Conservation (phyloP, 768 basidiomycete genomes). For the Tylopilus vinaceipallidus region DNA sequence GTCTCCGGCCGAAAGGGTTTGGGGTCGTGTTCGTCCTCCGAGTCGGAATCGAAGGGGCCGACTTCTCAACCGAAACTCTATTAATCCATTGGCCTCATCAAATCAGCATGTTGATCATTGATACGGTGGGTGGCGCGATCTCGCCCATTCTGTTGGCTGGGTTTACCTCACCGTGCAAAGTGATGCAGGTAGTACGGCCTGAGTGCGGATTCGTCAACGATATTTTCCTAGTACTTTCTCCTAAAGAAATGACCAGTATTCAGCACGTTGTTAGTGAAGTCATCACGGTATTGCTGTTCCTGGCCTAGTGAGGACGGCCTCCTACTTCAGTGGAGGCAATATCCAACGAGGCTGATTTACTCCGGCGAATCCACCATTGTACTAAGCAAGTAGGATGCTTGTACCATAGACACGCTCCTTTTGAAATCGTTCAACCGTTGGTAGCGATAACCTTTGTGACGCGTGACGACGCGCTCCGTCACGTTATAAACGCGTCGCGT, state of each 20-base stretch:
- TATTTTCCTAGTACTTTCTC: neutral
- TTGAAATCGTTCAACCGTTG: too few relatives aligned
- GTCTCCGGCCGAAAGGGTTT: neutral
- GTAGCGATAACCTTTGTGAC: constrained; percentile 14
- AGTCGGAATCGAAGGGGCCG: neutral
- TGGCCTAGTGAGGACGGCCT: too few relatives aligned
- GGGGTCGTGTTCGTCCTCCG: too few relatives aligned
- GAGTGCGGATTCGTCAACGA: too few relatives aligned
- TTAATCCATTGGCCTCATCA: constrained; percentile 1
- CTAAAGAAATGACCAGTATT: neutral
- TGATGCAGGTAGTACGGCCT: too few relatives aligned
- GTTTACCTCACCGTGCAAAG: too few relatives aligned
- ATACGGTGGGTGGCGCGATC: too few relatives aligned
- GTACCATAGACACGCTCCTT: too few relatives aligned
- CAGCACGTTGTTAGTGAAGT: neutral
- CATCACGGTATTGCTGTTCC: neutral
- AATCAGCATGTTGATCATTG: constrained; percentile 1
- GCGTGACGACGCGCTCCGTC: constrained; percentile 27
- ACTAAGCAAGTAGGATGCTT: too few relatives aligned
- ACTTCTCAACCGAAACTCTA: neutral
- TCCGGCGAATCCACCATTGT: too few relatives aligned
- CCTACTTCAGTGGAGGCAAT: neutral
- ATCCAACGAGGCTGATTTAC: too few relatives aligned
- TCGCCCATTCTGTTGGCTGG: too few relatives aligned
- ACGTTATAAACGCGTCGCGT: constrained; percentile 21